These are phyloP conservation scores for Penicillium egyptiacum DNA, from an alignment of 495 filamentous ascomycete species.

Conservation along the genomic window DNA sequence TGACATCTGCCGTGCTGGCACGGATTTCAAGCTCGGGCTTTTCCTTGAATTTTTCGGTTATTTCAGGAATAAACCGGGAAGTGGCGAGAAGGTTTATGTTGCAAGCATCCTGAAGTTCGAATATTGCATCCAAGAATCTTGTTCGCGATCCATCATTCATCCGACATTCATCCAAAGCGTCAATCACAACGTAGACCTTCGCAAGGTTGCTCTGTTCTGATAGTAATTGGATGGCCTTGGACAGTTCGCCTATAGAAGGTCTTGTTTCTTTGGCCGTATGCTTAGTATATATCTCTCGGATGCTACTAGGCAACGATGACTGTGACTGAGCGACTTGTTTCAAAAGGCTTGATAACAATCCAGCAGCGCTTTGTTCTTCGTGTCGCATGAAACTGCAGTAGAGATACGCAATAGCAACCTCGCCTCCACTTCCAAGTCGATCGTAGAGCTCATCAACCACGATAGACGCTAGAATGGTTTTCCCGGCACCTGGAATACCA, in stretches of 20 bases:
- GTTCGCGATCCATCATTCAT: not conserved
- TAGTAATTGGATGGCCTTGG: not conserved
- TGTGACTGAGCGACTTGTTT: conserved; percentile 21
- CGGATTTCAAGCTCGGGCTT: not conserved
- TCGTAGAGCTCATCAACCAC: conserved; percentile 33
- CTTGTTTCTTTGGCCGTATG: not conserved
- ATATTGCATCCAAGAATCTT: not conserved
- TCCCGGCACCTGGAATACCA: conserved; percentile 44
- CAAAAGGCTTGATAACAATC: conserved; percentile 22
- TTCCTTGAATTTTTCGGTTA: not conserved
- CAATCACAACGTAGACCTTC: not conserved
- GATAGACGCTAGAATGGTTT: conserved; percentile 40
- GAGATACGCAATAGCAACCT: conserved; percentile 38
- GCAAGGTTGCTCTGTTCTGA: not conserved
- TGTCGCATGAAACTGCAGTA: conserved; percentile 32
- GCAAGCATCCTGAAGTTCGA: not conserved
- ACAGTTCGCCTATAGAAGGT: not conserved
- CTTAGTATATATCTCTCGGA: not conserved
- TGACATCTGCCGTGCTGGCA: not conserved
- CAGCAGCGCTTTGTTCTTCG: conserved; percentile 15
- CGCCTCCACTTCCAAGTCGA: conserved; percentile 12
- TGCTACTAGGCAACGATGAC: not conserved
- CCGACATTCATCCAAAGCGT: not conserved
- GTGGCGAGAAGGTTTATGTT: not conserved
- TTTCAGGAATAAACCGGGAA: not conserved